Evolutionary conservation across 352 stramenopile species (phyloP).

Genomic region (Halophytophthora polymorphica): DNA sequence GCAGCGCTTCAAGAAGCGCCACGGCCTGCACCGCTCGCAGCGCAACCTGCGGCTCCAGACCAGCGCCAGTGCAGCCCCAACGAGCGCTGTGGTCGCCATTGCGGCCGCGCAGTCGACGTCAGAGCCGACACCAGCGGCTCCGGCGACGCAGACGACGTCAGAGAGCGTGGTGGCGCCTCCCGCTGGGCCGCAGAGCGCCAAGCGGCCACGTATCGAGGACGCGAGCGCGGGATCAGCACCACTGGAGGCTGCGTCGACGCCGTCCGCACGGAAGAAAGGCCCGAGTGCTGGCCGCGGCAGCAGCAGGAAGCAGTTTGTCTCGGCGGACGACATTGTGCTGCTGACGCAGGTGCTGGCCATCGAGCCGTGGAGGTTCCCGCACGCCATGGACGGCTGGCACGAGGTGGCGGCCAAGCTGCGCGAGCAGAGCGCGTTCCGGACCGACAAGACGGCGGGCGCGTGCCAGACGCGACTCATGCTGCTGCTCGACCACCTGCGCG

Average conservation of each 20-base stretch:
- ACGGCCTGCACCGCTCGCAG: constrained; percentile 5
- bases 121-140: too few relatives aligned
- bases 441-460: constrained; percentile 35
- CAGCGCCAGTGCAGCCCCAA: too few relatives aligned
- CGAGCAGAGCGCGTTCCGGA: constrained; percentile 4
- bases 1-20: constrained; percentile 23
- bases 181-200: too few relatives aligned
- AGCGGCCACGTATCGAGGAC: too few relatives aligned
- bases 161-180: too few relatives aligned
- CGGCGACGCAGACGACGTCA: too few relatives aligned
- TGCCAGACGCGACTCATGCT: constrained; percentile 29
- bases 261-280: neutral
- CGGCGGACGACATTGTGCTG: constrained; percentile 31
- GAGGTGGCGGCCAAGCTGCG: constrained; percentile 19
- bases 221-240: neutral
- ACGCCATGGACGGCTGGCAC: constrained; percentile 37
- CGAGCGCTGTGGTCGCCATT: too few relatives aligned
- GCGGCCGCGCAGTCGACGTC: too few relatives aligned
- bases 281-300: neutral
- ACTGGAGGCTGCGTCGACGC: neutral
- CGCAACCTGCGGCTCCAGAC: neutral
- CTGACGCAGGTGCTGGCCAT: constrained; percentile 23
- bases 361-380: constrained; percentile 27
- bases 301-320: constrained; percentile 34
- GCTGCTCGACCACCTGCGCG: constrained; percentile 27